phyloP scores from a whole-genome alignment of 306 rosid genomes.

The Ceratonia siliqua region DNA sequence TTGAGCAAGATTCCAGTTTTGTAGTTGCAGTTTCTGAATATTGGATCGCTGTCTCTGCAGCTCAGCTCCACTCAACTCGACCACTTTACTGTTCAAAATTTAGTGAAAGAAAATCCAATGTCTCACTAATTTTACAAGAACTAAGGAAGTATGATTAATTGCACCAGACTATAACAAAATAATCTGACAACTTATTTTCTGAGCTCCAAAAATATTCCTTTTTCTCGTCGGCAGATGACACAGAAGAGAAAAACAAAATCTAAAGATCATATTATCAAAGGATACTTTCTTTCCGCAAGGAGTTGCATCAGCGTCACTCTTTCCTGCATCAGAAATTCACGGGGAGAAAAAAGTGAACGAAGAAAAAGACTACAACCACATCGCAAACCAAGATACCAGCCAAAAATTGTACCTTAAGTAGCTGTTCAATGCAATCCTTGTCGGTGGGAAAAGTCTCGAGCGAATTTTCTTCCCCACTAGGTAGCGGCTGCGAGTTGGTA shows the following conservation, averaged over 20 bases:
- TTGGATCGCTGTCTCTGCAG: conserved; percentile 48
- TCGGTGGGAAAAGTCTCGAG: conserved; percentile 21
- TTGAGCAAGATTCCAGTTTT: conserved; percentile 72
- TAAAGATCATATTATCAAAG: conserved; percentile 13
- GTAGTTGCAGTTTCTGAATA: conserved; percentile 68
- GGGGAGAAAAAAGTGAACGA: neutral
- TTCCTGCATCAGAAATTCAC: conserved; percentile 52
- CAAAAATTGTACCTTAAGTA: conserved; percentile 45
- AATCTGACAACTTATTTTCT: neutral
- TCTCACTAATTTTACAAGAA: neutral
- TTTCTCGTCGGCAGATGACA: neutral
- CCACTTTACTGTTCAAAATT: conserved; percentile 45
- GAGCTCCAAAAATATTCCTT: neutral
- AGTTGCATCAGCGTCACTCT: conserved; percentile 49
- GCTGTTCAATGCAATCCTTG: conserved; percentile 50
- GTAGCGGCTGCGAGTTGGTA: conserved; percentile 51
- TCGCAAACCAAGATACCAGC: neutral
- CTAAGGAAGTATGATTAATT: neutral
- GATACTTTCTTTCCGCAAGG: conserved; percentile 64
- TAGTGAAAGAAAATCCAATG: conserved; percentile 32
- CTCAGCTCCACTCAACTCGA: conserved; percentile 61
- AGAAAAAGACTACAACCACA: neutral
- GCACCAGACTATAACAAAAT: neutral
- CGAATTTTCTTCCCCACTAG: conserved; percentile 30
- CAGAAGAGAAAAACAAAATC: neutral